Evolutionary conservation across 352 stramenopile genomes (phyloP), one percentile per base, ranked within the genome.

Genomic region (Lagenidium giganteum): DNA sequence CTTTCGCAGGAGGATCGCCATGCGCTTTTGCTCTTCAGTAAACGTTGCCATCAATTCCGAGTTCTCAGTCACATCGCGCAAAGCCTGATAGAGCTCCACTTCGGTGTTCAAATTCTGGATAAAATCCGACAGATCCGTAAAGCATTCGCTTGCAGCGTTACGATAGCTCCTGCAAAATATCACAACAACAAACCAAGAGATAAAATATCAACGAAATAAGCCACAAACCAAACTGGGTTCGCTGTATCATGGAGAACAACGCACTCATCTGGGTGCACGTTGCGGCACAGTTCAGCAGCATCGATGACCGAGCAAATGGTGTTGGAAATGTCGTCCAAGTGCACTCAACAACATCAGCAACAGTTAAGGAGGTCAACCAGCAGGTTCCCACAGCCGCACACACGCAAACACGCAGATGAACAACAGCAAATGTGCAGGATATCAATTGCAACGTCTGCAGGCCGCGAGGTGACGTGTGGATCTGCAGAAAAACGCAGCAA

Each of bases 261-360:
- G 13, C 79, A 91, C 78, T 84, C 82, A 20, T 87, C 65, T 0
- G 82, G 81, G 38, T 98, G 93, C 8, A 96, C 88, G 25, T 92
- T 97, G 26, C 95, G 88, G 54, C 90, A 98, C 7, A 98, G 58
- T 61, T 98, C 95, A 5, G 93, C 91, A 3, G 92, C 86, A 62
- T 98, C 95, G 51, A 98, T 97, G 31, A 98, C 91, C 21, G 82
- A 95, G 67, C 95, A 98, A 49, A 98, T 91, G 25, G 68, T 67
- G 52, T 97, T 97, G 31, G 85, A 97, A 28, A 98, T 96, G 42
- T 95, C 72, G 60, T 98, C 95, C 39, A 98, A 59, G 57, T 78
- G 55, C 40, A 64, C 5, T 9, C 22, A 33, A 38, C 12, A 47
- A 46, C 31, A 51, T 32, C 4, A 47, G 20, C 24, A 47, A 41